phyloP scores from a whole-genome alignment of 306 rosid species.

The Canavalia ensiformis region DNA sequence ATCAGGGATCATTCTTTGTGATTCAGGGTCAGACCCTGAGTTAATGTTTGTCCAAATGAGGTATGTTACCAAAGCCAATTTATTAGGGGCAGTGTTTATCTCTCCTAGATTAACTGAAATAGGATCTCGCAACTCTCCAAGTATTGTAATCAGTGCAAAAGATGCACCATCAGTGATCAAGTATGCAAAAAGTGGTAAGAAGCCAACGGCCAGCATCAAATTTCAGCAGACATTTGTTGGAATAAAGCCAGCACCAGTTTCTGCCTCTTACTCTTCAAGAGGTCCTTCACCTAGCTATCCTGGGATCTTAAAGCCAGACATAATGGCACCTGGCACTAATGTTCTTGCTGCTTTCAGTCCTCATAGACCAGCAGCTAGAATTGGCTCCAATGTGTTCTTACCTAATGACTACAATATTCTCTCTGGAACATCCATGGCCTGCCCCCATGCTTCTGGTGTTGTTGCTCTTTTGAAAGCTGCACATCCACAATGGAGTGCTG shows the following conservation, averaged over 20 bases:
- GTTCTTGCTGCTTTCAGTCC: conserved; percentile 52
- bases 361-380: not conserved
- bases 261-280: conserved; percentile 53
- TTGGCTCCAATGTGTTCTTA: conserved; percentile 42
- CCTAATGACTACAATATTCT: conserved; percentile 42
- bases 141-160: conserved; percentile 40
- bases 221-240: conserved; percentile 53
- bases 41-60: not conserved
- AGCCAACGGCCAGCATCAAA: conserved; percentile 44
- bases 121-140: conserved; percentile 6
- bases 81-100: conserved; percentile 52
- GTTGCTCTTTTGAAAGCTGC: conserved; percentile 47
- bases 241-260: conserved; percentile 55
- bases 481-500: conserved; percentile 49
- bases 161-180: conserved; percentile 44
- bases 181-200: conserved; percentile 14
- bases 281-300: conserved; percentile 52
- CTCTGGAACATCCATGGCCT: conserved; percentile 55
- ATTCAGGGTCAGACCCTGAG: not conserved
- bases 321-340: conserved; percentile 52
- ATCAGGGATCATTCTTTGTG: conserved; percentile 45
- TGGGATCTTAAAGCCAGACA: conserved; percentile 49
- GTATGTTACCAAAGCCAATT: not conserved
- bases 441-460: conserved; percentile 49
- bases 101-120: not conserved